phyloP scores from a whole-genome alignment of 2,329 filamentous ascomycete species.

The Anthostomella pinea region DNA sequence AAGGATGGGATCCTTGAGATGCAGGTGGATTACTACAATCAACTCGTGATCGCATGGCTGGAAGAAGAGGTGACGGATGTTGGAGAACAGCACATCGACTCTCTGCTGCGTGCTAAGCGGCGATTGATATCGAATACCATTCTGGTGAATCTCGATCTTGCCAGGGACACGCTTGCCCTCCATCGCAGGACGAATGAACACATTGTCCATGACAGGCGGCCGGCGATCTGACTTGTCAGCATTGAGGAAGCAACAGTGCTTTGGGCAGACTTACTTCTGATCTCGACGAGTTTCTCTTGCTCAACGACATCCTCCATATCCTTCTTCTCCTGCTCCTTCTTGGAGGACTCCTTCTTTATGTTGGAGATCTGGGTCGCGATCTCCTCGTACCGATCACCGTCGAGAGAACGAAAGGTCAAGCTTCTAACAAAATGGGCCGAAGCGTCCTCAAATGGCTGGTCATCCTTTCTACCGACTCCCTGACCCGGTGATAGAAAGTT shows the following conservation, averaged over 20 bases:
- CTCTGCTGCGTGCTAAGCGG: slow-evolving; percentile 75
- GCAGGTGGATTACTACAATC: slow-evolving; percentile 96
- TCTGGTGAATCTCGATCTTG: slow-evolving; percentile 96
- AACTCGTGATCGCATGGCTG: slow-evolving; percentile 95
- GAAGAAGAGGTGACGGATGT: slow-evolving; percentile 98
- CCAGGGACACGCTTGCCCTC: slow-evolving; percentile 96
- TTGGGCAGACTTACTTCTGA: slow-evolving; percentile 66
- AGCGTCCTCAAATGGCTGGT: slow-evolving; percentile 96
- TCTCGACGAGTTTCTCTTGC: slow-evolving; percentile 94
- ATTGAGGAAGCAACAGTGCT: slow-evolving; percentile 3
- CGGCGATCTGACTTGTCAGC: slow-evolving; percentile 70
- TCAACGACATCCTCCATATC: slow-evolving; percentile 99
- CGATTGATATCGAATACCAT: slow-evolving; percentile 93
- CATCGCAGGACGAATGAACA: slow-evolving; percentile 91
- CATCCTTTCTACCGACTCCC: slow-evolving; percentile 94
- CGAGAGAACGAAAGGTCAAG: slow-evolving; percentile 88
- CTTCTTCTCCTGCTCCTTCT: slow-evolving; percentile 97
- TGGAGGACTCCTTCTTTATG: slow-evolving; percentile 87
- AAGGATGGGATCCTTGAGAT: slow-evolving; percentile 96
- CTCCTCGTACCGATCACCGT: slow-evolving; percentile 83
- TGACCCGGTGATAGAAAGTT: slow-evolving; percentile 97
- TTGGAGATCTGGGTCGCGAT: slow-evolving; percentile 93
- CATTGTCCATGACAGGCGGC: slow-evolving; percentile 84
- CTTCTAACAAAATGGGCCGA: slow-evolving; percentile 94
- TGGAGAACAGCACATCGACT: slow-evolving; percentile 95